Evolutionary conservation across 108 stramenopile species (phyloP), one percentile per base, ranked within the genome.

Genomic region (Nannochloropsis gaditana): DNA sequence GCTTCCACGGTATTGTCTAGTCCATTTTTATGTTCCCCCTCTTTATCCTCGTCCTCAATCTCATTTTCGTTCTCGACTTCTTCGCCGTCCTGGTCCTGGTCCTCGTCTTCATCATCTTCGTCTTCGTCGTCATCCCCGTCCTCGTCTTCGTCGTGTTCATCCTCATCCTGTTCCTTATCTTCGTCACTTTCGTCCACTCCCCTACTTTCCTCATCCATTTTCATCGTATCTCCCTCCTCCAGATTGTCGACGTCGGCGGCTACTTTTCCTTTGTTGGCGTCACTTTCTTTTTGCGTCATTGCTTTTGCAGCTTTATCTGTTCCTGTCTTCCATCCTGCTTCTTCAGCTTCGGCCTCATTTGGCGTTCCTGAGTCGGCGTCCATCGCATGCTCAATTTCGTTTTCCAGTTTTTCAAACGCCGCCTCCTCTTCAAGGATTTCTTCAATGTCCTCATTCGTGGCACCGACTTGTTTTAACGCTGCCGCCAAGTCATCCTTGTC

Each of bases 351-450:
- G 59, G 59, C 59, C n/a, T 73, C 59, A 73, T 73, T n/a, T 15
- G n/a, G 19, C 59, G 19, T n/a, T n/a, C 59, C 59, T 4, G n/a
- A 73, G 19, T 73, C 59, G 59, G 59, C 59, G 31, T 31, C 31
- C 31, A 31, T 31, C 31, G 31, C 31, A 31, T 31, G 31, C 59
- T 73, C 59, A 15, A 73, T n/a, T n/a, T 73, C 2, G 1, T 73
- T n/a, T n/a, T 73, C 59, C 59, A 73, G 59, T n/a, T 73, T n/a
- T 6, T 73, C 59, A 73, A 73, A 73, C n/a, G 59, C 59, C 59
- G 59, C 59, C 59, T 73, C 59, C n/a, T 73, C 59, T n/a, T 73
- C 59, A 4, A 73, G 15, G 15, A 73, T 73, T 73, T 73, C 59
- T n/a, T 73, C 59, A 73, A 73, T 73, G 59, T 73, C 59, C 2